Percentiles rank a stretch among this genome's conserved stretches.
These are phyloP conservation scores for Primulina eburnea DNA, from an alignment of 257 asterid genomes.

Conservation along the genomic window DNA sequence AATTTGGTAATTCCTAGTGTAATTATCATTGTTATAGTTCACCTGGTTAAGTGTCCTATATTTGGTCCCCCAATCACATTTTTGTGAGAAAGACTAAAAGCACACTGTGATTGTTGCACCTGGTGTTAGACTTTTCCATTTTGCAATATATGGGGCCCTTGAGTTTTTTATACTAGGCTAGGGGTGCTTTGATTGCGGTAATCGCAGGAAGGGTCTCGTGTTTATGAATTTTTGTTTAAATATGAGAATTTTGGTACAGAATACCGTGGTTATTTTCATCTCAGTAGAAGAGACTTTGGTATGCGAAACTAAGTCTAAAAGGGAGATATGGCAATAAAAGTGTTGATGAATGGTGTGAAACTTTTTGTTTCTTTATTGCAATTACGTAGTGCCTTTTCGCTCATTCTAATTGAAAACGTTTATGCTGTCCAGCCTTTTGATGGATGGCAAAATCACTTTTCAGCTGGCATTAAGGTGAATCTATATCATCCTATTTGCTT, in stretches of 20 bases:
- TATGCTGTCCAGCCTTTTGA: slow-evolving; percentile 49
- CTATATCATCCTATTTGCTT: slow-evolving; percentile 13
- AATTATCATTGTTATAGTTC: not conserved
- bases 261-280: slow-evolving; percentile 13
- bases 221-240: slow-evolving; percentile 18
- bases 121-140: not conserved
- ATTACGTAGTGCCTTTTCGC: slow-evolving; percentile 7
- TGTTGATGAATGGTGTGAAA: slow-evolving; percentile 15
- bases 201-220: slow-evolving; percentile 9
- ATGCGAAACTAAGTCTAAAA: slow-evolving; percentile 1
- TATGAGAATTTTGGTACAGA: slow-evolving; percentile 12
- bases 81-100: not conserved
- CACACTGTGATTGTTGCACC: not conserved
- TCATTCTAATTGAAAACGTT: slow-evolving; percentile 27
- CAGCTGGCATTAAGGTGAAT: slow-evolving; percentile 85
- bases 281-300: slow-evolving; percentile 15
- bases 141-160: not conserved
- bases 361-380: slow-evolving; percentile 17
- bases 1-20: not conserved
- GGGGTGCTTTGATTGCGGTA: slow-evolving; percentile 14
- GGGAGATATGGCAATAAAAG: slow-evolving; percentile 15
- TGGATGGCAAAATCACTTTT: slow-evolving; percentile 78
- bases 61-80: not conserved
- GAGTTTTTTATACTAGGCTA: not conserved
- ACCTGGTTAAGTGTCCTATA: not conserved